Evolutionary conservation across 2,329 filamentous ascomycete genomes (phyloP).

Genomic region (Penicillium sp.): DNA sequence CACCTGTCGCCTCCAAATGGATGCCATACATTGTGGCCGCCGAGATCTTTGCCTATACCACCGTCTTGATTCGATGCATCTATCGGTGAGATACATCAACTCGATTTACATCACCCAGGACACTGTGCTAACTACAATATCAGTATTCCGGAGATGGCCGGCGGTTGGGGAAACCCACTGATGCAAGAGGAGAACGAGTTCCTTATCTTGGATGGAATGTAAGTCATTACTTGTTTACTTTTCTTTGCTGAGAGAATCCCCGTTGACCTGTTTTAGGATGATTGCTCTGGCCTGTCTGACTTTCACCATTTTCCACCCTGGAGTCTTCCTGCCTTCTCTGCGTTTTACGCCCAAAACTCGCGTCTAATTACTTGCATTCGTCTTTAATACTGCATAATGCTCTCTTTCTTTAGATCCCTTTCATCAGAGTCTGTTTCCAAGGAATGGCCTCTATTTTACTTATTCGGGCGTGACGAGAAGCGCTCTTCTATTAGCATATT

Average conservation of each 20-base stretch:
- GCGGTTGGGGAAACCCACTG: conserved; percentile 47
- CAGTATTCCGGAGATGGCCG: conserved; percentile 50
- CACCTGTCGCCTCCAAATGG: conserved; percentile 16
- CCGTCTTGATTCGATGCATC: conserved; percentile 44
- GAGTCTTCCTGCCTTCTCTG: conserved; percentile 42
- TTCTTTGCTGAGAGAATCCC: neutral
- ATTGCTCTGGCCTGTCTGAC: conserved; percentile 41
- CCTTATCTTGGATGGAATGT: conserved; percentile 48
- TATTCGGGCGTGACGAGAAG: too few species aligned
- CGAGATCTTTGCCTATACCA: conserved; percentile 38
- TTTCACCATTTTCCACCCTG: conserved; percentile 46
- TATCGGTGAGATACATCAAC: conserved; percentile 35
- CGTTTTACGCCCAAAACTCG: conserved; percentile 26
- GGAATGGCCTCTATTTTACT: too few species aligned
- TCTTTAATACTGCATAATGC: neutral
- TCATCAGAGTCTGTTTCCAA: neutral
- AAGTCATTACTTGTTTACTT: conserved; percentile 22
- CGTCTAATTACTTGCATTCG: conserved; percentile 1
- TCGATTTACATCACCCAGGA: neutral
- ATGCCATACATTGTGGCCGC: conserved; percentile 29
- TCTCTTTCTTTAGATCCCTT: neutral
- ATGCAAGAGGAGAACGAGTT: conserved; percentile 50
- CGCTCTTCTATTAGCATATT: too few species aligned
- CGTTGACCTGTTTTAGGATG: conserved; percentile 38
- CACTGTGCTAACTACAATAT: conserved; percentile 7